phyloP scores from a whole-genome alignment of 2,329 filamentous ascomycete genomes.

The Paecilomyces niveus region DNA sequence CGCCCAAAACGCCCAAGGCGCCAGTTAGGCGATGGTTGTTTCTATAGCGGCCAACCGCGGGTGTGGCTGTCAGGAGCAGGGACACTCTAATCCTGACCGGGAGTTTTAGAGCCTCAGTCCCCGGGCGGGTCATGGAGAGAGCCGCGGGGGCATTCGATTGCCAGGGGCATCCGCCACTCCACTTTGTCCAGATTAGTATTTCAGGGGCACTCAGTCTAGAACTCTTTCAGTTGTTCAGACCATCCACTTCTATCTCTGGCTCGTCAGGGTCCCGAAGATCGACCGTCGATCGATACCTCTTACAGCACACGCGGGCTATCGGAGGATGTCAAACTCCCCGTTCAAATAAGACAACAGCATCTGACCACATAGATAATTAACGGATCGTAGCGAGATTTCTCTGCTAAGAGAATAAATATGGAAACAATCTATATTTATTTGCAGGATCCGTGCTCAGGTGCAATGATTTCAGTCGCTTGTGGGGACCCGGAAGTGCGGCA shows the following conservation, averaged over 20 bases:
- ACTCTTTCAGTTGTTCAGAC: neutral
- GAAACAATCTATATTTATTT: neutral
- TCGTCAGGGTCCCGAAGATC: neutral
- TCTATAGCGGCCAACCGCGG: neutral
- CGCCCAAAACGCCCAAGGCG: neutral
- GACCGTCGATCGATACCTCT: neutral
- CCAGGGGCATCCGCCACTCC: neutral
- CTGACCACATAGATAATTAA: neutral
- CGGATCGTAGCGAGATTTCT: neutral
- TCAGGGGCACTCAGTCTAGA: neutral
- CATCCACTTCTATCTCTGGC: neutral
- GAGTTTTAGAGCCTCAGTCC: neutral
- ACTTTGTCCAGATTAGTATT: neutral
- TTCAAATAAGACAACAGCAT: neutral
- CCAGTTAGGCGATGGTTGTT: neutral
- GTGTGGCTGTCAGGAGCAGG: neutral
- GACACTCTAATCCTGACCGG: neutral
- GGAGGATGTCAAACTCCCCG: neutral
- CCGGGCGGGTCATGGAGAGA: neutral
- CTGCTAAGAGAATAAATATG: neutral
- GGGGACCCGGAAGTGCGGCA: neutral
- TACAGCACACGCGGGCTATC: neutral
- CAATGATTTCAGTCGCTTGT: neutral
- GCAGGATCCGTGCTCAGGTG: neutral
- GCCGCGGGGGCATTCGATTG: neutral